Conservation (phyloP, 306 rosid species). For the Lathyrus aphaca region DNA sequence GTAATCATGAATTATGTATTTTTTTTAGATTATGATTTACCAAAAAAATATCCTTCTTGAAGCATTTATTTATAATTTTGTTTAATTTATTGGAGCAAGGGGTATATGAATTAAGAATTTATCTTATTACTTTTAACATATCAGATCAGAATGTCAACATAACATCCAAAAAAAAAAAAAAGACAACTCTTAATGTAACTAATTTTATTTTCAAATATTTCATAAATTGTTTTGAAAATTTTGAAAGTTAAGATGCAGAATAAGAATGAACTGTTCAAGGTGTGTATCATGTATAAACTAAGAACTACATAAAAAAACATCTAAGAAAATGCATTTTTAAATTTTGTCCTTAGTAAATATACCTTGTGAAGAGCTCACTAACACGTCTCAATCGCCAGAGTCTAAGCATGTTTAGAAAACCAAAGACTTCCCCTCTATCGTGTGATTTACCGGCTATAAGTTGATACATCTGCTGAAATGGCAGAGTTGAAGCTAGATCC, state of each 20-base stretch:
- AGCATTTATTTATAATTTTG: not conserved
- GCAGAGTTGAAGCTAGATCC: constrained; percentile 82
- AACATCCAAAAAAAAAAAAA: not conserved
- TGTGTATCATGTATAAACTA: not conserved
- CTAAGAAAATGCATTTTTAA: not conserved
- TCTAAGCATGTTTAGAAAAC: constrained; percentile 77
- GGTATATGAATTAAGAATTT: not conserved
- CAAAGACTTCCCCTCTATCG: constrained; percentile 44
- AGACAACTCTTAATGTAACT: not conserved
- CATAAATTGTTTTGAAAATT: not conserved
- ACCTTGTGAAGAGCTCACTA: constrained; percentile 76
- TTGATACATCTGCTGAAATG: constrained; percentile 60
- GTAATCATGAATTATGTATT: too few relatives aligned
- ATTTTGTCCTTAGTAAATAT: not conserved
- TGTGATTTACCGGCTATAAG: constrained; percentile 47
- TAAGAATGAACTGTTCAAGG: not conserved
- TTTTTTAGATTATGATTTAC: not conserved
- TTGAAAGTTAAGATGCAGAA: not conserved
- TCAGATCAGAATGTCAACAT: not conserved
- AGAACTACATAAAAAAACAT: too few relatives aligned
- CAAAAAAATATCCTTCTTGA: too few relatives aligned
- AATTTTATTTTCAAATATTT: not conserved
- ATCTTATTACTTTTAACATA: not conserved
- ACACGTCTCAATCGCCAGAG: constrained; percentile 88
- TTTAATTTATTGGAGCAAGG: not conserved